Evolutionary conservation across 2,329 filamentous ascomycete species (phyloP), one percentile per base, ranked within the genome.

Genomic region (Stagonosporopsis vannaccii): DNA sequence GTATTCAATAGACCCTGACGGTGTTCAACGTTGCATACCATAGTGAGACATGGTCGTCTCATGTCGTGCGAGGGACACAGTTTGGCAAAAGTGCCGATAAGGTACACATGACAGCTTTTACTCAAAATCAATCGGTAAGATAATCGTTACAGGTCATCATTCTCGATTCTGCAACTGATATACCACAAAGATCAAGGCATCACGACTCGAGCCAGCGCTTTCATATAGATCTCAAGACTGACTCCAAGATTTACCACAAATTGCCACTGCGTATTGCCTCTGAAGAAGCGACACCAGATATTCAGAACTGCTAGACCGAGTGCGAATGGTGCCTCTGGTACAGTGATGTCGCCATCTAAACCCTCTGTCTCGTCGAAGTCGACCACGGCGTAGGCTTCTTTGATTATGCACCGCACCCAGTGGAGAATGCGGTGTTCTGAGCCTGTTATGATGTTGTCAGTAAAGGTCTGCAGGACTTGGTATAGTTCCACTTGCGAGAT

Each of bases 231-330:
- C 45, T 79, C 75, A 17, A 81, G 49, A 28, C 79, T 78, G 12
- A 69, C 50, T 0, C 79, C 80, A 0, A 81, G 73, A 2, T 80
- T 77, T 15, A 81, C 80, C 36, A 81, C 80, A 48, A 82, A 80
- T 0, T 75, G 75, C 80, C 79, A 81, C 51, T 81, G 79, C 0
- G 79, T 80, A 20, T 82, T 81, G 6, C 79, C 78, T 32, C 76
- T 75, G 61, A 81, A 81, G 59, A 81, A 80, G 5, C 79, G 75
- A 13, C 75, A 75, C 80, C 79, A 81, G 8, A 81, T 80, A 20
- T 73, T 77, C 17, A 81, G 41, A 0, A 81, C 78, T 0, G 77
- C 77, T 0, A 79, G 59, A 5, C 77, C 72, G 1, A 81, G 69
- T 2, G 64, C 60, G 1, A 66, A 65, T 0, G 77, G 70, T 25